Evolutionary conservation across 1,139 yeast species (phyloP).

Genomic region (Taiozyma sp.): DNA sequence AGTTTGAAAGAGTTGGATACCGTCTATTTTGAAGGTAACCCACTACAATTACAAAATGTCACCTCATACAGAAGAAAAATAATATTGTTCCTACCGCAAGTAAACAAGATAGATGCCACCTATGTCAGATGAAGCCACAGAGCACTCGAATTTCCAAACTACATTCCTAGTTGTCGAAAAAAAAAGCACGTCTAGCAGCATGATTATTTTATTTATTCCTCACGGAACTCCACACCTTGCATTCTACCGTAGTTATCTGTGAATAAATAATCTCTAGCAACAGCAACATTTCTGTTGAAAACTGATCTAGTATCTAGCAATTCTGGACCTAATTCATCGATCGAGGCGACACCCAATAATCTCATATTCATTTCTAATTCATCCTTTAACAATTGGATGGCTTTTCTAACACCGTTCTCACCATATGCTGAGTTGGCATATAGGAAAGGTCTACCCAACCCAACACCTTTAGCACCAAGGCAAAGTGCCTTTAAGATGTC

Average conservation of each 20-base stretch:
- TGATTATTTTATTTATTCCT: background rate
- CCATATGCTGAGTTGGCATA: slow-evolving; percentile 74
- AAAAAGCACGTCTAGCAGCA: background rate
- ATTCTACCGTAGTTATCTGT: slow-evolving; percentile 38
- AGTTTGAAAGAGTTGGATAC: slow-evolving; percentile 68
- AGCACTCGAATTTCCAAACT: no score
- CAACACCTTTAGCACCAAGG: slow-evolving; percentile 74
- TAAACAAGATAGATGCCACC: slow-evolving; percentile 89
- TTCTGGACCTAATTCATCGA: slow-evolving; percentile 57
- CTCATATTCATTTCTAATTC: slow-evolving; percentile 90
- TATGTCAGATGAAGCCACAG: slow-evolving; percentile 36
- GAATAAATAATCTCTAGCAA: slow-evolving; percentile 44
- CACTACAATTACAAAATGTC: slow-evolving; percentile 67
- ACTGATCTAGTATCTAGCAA: slow-evolving; percentile 41
- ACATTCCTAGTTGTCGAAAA: no score
- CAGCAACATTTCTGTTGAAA: slow-evolving; percentile 34
- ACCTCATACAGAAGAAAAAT: slow-evolving; percentile 86
- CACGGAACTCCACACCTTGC: slow-evolving; percentile 30
- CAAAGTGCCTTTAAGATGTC: slow-evolving; percentile 68
- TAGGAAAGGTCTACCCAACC: slow-evolving; percentile 67
- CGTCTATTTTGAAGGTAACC: slow-evolving; percentile 94
- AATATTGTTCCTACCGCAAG: slow-evolving; percentile 62
- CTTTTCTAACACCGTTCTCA: slow-evolving; percentile 72
- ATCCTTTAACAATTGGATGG: slow-evolving; percentile 72
- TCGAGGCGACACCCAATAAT: slow-evolving; percentile 66